Conservation (phyloP, 148 eudicot species). For the Rhododendron kiyosumense region DNA sequence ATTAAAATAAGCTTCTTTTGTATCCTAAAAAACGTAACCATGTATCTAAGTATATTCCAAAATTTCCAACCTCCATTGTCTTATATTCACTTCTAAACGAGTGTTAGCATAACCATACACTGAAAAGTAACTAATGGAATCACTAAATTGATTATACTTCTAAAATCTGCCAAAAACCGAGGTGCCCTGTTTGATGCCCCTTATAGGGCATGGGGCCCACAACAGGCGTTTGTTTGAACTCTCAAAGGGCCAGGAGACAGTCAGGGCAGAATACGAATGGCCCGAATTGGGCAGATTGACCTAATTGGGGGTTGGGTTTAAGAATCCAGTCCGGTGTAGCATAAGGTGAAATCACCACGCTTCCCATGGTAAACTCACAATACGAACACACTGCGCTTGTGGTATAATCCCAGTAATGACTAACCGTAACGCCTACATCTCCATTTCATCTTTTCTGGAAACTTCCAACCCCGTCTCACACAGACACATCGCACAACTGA, state of each 20-base stretch:
- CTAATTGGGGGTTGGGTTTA: not conserved
- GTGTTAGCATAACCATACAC: not conserved
- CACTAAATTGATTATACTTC: not conserved
- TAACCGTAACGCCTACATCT: not conserved
- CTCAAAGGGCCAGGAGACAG: not conserved
- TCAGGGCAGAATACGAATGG: not conserved
- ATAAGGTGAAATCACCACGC: not conserved
- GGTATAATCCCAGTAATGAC: not conserved
- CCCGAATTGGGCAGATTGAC: not conserved
- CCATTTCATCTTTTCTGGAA: not conserved
- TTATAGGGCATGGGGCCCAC: not conserved
- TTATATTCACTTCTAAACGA: not conserved
- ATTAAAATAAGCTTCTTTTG: not conserved
- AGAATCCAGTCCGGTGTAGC: not conserved
- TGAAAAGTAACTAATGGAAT: not conserved
- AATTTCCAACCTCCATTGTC: not conserved
- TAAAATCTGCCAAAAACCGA: not conserved
- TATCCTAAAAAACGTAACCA: not conserved
- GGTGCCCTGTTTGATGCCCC: not conserved
- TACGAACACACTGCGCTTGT: not conserved
- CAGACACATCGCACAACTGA: not conserved
- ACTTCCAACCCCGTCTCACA: not conserved
- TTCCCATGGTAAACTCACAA: not conserved
- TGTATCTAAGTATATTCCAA: not conserved
- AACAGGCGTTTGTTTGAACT: not conserved